Conservation (phyloP, 2,329 filamentous ascomycete genomes). For the Neophaeococcomyces mojaviensis region DNA sequence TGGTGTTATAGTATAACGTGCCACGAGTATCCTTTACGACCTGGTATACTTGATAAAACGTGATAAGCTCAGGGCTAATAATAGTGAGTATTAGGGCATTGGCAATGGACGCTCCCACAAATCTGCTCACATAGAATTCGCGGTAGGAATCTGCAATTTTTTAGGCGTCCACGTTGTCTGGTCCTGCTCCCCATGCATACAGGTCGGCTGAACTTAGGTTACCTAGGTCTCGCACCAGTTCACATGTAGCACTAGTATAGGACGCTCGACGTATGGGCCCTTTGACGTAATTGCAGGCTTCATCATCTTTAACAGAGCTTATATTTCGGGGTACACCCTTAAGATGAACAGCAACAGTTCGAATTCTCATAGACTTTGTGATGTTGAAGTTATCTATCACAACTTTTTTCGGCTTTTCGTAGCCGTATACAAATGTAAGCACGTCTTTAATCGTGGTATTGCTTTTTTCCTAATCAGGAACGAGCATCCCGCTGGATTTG, state of each 20-base stretch:
- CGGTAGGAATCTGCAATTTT: neutral
- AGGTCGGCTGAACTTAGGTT: neutral
- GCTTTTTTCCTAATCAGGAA: neutral
- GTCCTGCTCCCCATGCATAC: constrained; percentile 4
- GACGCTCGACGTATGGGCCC: constrained; percentile 7
- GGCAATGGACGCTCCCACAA: constrained; percentile 7
- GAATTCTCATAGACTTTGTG: constrained; percentile 6
- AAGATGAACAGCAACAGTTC: constrained; percentile 5
- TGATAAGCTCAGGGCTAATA: constrained; percentile 7
- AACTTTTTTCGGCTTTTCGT: neutral
- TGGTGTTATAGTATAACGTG: constrained; percentile 1
- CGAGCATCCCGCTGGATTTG: neutral
- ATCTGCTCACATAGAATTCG: constrained; percentile 4
- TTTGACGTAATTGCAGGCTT: neutral
- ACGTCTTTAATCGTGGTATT: constrained; percentile 7
- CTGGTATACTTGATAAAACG: constrained; percentile 11
- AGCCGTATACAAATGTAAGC: constrained; percentile 9
- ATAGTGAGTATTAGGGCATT: neutral
- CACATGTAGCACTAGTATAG: constrained; percentile 11
- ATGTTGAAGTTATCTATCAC: neutral
- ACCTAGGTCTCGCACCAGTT: neutral
- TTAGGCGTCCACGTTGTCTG: neutral
- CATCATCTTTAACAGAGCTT: neutral
- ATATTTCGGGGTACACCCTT: constrained; percentile 8
- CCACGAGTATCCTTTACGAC: constrained; percentile 11